Conservation (phyloP, 768 basidiomycete genomes). For the Rhizopogon roseolus region DNA sequence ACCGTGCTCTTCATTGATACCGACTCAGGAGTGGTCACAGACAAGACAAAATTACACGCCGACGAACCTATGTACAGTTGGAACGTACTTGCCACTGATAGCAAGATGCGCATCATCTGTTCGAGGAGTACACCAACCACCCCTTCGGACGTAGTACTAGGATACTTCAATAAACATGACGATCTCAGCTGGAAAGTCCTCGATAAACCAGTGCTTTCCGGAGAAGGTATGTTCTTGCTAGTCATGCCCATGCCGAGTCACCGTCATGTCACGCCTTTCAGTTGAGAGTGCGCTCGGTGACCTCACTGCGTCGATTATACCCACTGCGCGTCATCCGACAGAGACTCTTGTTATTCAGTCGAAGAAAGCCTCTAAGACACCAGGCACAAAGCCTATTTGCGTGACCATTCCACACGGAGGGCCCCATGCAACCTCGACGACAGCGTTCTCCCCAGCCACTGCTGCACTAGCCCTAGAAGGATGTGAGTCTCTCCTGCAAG, state of each 20-base stretch:
- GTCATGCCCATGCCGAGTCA: neutral
- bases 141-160: slow-evolving; percentile 48
- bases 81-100: slow-evolving; percentile 49
- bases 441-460: slow-evolving; percentile 39
- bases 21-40: slow-evolving; percentile 33
- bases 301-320: slow-evolving; percentile 40
- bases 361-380: slow-evolving; percentile 8
- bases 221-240: slow-evolving; percentile 31
- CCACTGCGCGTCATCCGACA: slow-evolving; percentile 41
- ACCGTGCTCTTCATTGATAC: slow-evolving; percentile 45
- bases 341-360: slow-evolving; percentile 50
- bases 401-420: slow-evolving; percentile 60
- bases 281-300: slow-evolving; percentile 37
- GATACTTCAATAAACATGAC: slow-evolving; percentile 26
- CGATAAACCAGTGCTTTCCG: slow-evolving; percentile 35
- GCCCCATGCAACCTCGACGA: slow-evolving; percentile 47
- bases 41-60: slow-evolving; percentile 18
- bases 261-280: slow-evolving; percentile 11
- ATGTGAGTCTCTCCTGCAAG: slow-evolving; percentile 37
- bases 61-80: slow-evolving; percentile 39
- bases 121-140: slow-evolving; percentile 42
- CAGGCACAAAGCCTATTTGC: slow-evolving; percentile 33
- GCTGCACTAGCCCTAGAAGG: slow-evolving; percentile 52
- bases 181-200: slow-evolving; percentile 35
- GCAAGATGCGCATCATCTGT: slow-evolving; percentile 37